Evolutionary conservation across 2,329 filamentous ascomycete genomes (phyloP), one percentile per base, ranked within the genome.

Genomic region (Pyricularia pennisetigena): DNA sequence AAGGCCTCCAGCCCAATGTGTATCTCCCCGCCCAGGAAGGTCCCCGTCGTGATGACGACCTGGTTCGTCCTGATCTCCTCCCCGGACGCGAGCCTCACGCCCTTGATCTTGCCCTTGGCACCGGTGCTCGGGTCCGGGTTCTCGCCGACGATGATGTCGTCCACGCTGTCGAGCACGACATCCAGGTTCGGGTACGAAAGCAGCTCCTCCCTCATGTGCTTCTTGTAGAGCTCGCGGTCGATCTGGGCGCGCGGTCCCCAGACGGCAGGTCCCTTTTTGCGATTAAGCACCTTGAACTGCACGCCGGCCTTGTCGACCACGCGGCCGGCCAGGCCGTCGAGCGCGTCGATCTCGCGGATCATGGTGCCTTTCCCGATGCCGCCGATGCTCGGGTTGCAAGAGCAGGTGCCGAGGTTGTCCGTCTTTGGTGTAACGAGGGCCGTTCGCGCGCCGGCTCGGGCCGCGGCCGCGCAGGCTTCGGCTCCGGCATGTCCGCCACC

Each of bases 291-390:
- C 71, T 92, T 89, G 78, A 98, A 99, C 77, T 97, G 94, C n/a
- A 97, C 87, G 6, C 93, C 95, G 3, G 95, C 91, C 77, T 95
- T 94, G 80, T 99, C 95, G 69, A 97, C 93, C 26, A 97, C 90
- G 49, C 92, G 86, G 0, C 93, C 94, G 0, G 93, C 90, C 24
- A 99, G 82, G 0, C 95, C 95, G 75, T 98, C 95, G 69, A 99
- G 83, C 0, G 95, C 95, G 80, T 99, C 95, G 35, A 99, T 90
- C 79, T 99, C 95, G 61, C 94, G 89, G 66, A 99, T 82, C 82
- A 99, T 97, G 10, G 92, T 98, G 20, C 95, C 95, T 77, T 99
- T 99, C 63, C 95, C 95, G 73, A 99, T 98, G n/a, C 95, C 95
- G 57, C 95, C 95, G 75, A 99, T 97, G 71, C 93, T 97, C 1